Evolutionary conservation across 2,329 filamentous ascomycete species (phyloP).

Genomic region (Alternaria triticimaculans): DNA sequence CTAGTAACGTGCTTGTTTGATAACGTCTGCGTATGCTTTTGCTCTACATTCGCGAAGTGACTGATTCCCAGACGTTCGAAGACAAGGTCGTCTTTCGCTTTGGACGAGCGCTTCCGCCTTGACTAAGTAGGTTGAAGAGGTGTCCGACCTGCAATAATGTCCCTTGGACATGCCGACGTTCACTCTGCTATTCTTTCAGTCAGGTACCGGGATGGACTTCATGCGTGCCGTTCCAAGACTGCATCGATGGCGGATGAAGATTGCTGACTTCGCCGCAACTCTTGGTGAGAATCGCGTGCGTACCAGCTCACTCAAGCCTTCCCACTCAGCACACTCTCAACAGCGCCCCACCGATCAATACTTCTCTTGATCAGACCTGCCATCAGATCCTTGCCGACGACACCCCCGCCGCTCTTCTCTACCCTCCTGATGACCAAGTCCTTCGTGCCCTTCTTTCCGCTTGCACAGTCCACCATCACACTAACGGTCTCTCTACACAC

Average conservation of each 20-base stretch:
- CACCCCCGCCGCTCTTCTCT: constrained; percentile 82
- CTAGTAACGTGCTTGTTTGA: not conserved
- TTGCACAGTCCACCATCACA: constrained; percentile 72
- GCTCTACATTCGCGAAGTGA: not conserved
- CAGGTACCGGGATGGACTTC: not conserved
- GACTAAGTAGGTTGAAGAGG: not conserved
- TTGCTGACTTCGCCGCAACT: not conserved
- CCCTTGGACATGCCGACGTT: not conserved
- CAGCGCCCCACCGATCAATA: constrained; percentile 69
- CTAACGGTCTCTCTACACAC: constrained; percentile 84
- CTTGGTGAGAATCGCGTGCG: not conserved
- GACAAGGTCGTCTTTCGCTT: not conserved
- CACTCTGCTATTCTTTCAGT: not conserved
- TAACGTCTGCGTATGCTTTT: not conserved
- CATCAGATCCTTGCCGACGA: constrained; percentile 70
- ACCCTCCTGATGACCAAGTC: constrained; percentile 75
- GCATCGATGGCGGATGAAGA: not conserved
- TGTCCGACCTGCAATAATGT: not conserved
- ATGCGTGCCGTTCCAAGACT: not conserved
- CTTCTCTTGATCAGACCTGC: constrained; percentile 66
- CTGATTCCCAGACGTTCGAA: too few species aligned
- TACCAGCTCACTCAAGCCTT: constrained; percentile 8
- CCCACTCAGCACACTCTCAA: constrained; percentile 43
- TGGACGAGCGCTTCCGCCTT: not conserved
- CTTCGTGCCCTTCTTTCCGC: constrained; percentile 66